Percentiles rank a stretch among this genome's conserved stretches.
Conservation (phyloP, 1,284 basidiomycete genomes). For the Hemileia vastatrix region DNA sequence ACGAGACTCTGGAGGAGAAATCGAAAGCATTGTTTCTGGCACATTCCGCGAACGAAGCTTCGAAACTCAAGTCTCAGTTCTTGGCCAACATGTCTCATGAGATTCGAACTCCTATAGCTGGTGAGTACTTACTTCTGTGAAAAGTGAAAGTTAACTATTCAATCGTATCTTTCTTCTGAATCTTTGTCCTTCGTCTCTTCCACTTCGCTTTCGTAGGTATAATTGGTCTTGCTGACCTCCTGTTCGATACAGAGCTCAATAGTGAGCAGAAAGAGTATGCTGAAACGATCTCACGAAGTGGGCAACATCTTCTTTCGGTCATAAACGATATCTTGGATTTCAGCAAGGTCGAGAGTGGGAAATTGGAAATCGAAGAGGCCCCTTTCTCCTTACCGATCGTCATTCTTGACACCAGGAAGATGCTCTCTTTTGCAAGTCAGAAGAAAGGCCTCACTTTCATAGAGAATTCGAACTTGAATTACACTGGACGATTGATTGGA, state of each 20-base stretch:
- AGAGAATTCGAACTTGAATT: constrained; percentile 8
- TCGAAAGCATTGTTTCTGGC: constrained; percentile 2
- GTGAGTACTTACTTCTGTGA: no score
- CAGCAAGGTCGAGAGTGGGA: constrained; percentile 39
- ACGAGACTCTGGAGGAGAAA: constrained; percentile 2
- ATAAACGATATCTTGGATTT: constrained; percentile 42
- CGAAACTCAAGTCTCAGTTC: constrained; percentile 6
- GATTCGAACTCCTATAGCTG: constrained; percentile 41
- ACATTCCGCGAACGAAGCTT: constrained; percentile 4
- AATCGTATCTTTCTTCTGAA: no score
- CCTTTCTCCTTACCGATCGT: constrained; percentile 32
- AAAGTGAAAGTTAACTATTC: no score
- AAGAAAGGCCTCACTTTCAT: no score
- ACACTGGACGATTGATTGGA: constrained; percentile 26
- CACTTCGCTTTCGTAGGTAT: no score
- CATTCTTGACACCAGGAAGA: constrained; percentile 32
- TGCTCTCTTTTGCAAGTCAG: constrained; percentile 36
- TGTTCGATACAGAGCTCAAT: constrained; percentile 34
- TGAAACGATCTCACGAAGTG: constrained; percentile 40
- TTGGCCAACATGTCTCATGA: constrained; percentile 30
- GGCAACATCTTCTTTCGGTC: constrained; percentile 37
- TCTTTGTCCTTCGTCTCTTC: no score
- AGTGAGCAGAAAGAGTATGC: constrained; percentile 38
- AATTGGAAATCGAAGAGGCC: constrained; percentile 37
- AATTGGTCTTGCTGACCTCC: constrained; percentile 37